Conservation (phyloP, 371 early-diverging fungal species). For the Funneliformis caledonium region DNA sequence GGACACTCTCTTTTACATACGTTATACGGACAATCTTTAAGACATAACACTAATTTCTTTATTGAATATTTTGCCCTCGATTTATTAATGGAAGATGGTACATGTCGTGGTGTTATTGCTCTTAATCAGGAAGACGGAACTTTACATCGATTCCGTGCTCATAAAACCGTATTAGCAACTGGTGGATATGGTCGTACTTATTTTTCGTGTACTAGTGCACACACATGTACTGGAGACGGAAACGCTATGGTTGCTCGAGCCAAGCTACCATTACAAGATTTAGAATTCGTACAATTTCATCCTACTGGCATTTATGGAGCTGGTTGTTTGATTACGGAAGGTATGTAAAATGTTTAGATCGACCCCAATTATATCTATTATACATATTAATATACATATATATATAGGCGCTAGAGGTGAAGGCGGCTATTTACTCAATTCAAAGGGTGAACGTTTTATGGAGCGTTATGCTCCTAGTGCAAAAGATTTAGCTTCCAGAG, state of each 20-base stretch:
- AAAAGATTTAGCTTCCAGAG: slow-evolving; percentile 97
- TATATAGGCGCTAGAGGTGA: slow-evolving; percentile 78
- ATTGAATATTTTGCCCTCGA: slow-evolving; percentile 99
- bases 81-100: slow-evolving; percentile 97
- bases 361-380: neutral
- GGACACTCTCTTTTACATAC: slow-evolving; percentile 98
- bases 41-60: slow-evolving; percentile 95
- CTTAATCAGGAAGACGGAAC: slow-evolving; percentile 98
- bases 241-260: slow-evolving; percentile 94
- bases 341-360: slow-evolving; percentile 47
- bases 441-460: slow-evolving; percentile 97
- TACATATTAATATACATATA: neutral
- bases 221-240: slow-evolving; percentile 98
- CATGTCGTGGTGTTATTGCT: slow-evolving; percentile 95
- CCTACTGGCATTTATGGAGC: slow-evolving; percentile 98
- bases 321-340: slow-evolving; percentile 98
- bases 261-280: slow-evolving; percentile 92
- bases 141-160: slow-evolving; percentile 95
- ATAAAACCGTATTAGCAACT: slow-evolving; percentile 97
- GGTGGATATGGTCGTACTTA: slow-evolving; percentile 99
- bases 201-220: slow-evolving; percentile 98
- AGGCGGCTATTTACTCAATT: slow-evolving; percentile 93
- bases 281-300: slow-evolving; percentile 98
- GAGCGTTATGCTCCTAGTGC: slow-evolving; percentile 98
- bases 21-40: slow-evolving; percentile 94